phyloP scores from a whole-genome alignment of 73 alveolate genomes.

The Paramecium primaurelia region DNA sequence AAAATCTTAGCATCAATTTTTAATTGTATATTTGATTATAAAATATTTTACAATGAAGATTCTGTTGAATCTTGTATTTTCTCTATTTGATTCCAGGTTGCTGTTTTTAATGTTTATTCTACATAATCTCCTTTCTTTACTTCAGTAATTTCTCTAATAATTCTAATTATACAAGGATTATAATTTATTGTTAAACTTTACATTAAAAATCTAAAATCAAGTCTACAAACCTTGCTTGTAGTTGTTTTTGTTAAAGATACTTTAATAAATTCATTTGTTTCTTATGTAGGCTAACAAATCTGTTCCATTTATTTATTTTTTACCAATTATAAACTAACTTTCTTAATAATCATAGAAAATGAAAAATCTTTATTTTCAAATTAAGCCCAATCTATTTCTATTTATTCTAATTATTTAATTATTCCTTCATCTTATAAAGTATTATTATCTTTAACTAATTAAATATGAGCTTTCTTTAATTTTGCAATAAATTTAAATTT shows the following conservation, averaged over 20 bases:
- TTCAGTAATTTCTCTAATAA: conserved; percentile 6
- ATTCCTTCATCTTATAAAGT: conserved; percentile 11
- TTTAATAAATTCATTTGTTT: background rate
- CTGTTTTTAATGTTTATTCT: conserved; percentile 27
- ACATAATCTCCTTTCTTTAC: conserved; percentile 21
- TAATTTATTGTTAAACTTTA: background rate
- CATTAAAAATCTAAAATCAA: background rate
- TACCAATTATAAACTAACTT: background rate
- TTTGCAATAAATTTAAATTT: background rate
- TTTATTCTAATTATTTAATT: background rate
- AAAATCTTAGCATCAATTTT: background rate
- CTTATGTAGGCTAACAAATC: background rate
- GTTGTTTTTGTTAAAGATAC: background rate
- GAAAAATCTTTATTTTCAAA: conserved; percentile 1
- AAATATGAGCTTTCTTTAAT: background rate
- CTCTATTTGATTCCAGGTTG: conserved; percentile 64
- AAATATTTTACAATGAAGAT: background rate
- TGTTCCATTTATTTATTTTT: background rate
- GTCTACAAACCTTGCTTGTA: background rate
- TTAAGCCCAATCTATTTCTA: background rate
- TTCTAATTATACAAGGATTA: conserved; percentile 1
- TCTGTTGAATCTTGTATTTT: conserved; percentile 43
- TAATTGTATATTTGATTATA: background rate
- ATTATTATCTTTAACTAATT: background rate
- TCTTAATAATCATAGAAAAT: background rate